phyloP scores from a whole-genome alignment of 352 stramenopile species.

The Chrysophaeum taylorii region DNA sequence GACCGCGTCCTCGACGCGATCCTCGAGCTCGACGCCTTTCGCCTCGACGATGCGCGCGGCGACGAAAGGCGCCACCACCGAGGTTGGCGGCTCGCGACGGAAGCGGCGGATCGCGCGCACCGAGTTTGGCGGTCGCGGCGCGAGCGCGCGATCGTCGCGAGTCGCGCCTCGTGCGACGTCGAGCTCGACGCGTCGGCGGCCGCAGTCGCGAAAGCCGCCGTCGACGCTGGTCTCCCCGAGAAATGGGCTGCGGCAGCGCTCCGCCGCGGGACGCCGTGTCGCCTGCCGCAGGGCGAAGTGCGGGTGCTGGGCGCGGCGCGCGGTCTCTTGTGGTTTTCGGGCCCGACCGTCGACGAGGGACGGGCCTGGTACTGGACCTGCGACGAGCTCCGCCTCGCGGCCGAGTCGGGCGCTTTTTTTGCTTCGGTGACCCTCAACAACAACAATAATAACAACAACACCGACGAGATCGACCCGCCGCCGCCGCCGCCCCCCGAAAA shows the following conservation, averaged over 20 bases:
- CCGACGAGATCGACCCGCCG: too few relatives aligned
- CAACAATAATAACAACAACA: too few relatives aligned
- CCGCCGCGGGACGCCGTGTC: background rate
- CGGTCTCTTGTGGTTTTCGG: conserved; percentile 78
- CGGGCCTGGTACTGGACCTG: conserved; percentile 84
- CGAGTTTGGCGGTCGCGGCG: background rate
- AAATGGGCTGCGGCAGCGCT: background rate
- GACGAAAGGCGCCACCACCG: background rate
- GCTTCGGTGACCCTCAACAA: background rate
- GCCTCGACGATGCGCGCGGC: too few relatives aligned
- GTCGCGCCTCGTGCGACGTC: conserved; percentile 72
- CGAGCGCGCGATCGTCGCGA: conserved; percentile 37
- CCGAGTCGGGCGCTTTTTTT: background rate
- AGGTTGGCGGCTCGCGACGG: background rate
- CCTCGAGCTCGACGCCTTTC: background rate
- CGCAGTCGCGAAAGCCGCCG: conserved; percentile 68
- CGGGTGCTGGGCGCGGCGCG: conserved; percentile 52
- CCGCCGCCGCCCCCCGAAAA: too few relatives aligned
- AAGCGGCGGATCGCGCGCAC: background rate
- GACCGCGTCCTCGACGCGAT: background rate
- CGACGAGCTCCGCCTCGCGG: conserved; percentile 57
- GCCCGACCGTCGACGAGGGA: conserved; percentile 64
- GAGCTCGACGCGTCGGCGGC: conserved; percentile 80
- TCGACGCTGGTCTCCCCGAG: conserved; percentile 14
- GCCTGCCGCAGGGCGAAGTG: background rate